Percentiles rank a stretch among this genome's conserved stretches.
These are phyloP conservation scores for Phytopythium chamaehyphon DNA, from an alignment of 352 stramenopile species.

Conservation along the genomic window DNA sequence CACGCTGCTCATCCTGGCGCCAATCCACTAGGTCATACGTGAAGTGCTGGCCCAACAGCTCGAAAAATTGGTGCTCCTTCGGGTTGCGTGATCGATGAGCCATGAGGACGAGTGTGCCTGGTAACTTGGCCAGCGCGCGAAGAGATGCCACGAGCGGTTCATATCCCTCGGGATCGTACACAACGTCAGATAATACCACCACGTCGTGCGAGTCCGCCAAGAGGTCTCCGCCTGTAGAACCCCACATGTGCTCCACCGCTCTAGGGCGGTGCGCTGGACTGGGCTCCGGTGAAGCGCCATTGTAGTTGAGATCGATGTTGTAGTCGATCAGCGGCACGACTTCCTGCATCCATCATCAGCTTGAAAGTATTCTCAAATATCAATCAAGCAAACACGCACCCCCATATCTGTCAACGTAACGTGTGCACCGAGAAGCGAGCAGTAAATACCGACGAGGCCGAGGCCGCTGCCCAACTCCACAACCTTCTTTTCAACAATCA, in stretches of 20 bases:
- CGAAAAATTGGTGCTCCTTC: conserved; percentile 81
- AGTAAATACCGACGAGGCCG: conserved; percentile 74
- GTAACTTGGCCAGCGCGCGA: conserved; percentile 23
- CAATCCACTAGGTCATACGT: conserved; percentile 45
- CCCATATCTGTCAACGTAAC: conserved; percentile 75
- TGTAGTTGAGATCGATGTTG: conserved; percentile 73
- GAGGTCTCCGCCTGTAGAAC: conserved; percentile 22
- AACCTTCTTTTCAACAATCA: conserved; percentile 42
- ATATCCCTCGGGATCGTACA: conserved; percentile 79
- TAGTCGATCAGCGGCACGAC: conserved; percentile 71
- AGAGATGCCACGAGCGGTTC: conserved; percentile 60
- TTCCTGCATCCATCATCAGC: conserved; percentile 28
- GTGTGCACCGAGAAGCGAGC: conserved; percentile 47
- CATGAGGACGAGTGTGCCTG: conserved; percentile 60
- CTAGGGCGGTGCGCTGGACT: conserved; percentile 7
- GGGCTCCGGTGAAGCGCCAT: neutral
- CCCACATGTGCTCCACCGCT: conserved; percentile 55
- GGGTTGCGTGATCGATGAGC: conserved; percentile 73
- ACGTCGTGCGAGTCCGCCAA: conserved; percentile 49
- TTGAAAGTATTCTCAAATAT: conserved; percentile 6
- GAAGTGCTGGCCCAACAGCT: conserved; percentile 43
- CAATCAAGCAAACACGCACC: conserved; percentile 12
- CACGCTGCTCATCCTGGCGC: conserved; percentile 15
- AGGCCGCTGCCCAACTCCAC: conserved; percentile 74
- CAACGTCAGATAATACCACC: conserved; percentile 73